These are phyloP conservation scores for Houttuynia cordata DNA, from an alignment of 164 flowering plant genomes.

Conservation along the genomic window DNA sequence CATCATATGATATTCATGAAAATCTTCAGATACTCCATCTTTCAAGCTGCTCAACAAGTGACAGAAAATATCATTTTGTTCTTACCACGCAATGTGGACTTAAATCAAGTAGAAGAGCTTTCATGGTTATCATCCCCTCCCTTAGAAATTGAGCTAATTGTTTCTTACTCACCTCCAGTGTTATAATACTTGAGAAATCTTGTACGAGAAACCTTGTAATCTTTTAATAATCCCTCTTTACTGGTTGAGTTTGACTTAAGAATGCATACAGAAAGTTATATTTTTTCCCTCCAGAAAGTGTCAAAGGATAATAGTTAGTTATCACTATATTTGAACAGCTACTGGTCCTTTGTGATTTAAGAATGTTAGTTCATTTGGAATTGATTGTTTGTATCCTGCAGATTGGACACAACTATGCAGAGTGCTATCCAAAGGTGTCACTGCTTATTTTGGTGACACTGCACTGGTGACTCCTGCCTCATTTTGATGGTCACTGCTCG, in stretches of 20 bases:
- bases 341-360: background rate
- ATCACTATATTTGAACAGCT: background rate
- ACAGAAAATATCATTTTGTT: slow-evolving; percentile 46
- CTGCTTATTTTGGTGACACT: slow-evolving; percentile 39
- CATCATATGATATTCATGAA: background rate
- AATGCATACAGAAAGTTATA: no score
- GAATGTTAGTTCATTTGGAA: background rate
- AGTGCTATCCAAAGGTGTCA: slow-evolving; percentile 26
- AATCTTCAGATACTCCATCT: slow-evolving; percentile 29
- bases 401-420: slow-evolving; percentile 40
- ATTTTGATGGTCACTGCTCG: background rate
- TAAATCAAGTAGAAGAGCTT: slow-evolving; percentile 40
- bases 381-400: slow-evolving; percentile 13
- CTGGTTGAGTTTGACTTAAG: background rate
- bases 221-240: no score
- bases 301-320: background rate
- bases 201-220: background rate
- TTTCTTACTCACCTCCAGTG: background rate
- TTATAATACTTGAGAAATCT: background rate
- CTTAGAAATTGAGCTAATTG: slow-evolving; percentile 32
- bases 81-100: slow-evolving; percentile 41
- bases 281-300: background rate
- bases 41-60: slow-evolving; percentile 36
- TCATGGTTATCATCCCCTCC: slow-evolving; percentile 56
- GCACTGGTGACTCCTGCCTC: slow-evolving; percentile 5